These are phyloP conservation scores for Stephanodiscus triporus DNA, from an alignment of 108 stramenopile species.

Conservation along the genomic window DNA sequence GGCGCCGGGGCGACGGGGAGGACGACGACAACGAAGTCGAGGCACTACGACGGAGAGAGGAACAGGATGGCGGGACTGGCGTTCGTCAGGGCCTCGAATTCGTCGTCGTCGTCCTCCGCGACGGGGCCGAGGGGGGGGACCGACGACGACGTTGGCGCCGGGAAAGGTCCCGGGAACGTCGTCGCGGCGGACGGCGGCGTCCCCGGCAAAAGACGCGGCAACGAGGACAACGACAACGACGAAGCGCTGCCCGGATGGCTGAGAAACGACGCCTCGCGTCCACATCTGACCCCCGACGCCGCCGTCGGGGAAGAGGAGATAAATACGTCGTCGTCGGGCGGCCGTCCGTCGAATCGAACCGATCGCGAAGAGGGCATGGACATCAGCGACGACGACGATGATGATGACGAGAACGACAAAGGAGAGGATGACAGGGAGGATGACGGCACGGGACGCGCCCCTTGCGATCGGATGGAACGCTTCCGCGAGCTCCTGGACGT, in stretches of 20 bases:
- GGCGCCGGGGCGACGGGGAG: neutral
- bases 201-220: too few species aligned
- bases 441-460: neutral
- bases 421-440: neutral
- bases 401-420: neutral
- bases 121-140: neutral
- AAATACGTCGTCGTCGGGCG: neutral
- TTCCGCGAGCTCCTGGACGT: slow-evolving; percentile 38
- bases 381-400: slow-evolving; percentile 18
- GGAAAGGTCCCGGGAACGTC: too few species aligned
- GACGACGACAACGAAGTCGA: slow-evolving; percentile 6
- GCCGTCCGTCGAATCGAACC: neutral
- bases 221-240: too few species aligned
- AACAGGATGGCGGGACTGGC: slow-evolving; percentile 45
- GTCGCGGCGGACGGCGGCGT: too few species aligned
- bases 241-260: too few species aligned
- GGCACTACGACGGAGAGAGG: slow-evolving; percentile 34
- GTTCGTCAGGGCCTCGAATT: slow-evolving; percentile 48
- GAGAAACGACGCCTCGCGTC: too few species aligned
- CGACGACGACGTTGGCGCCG: slow-evolving; percentile 2
- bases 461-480: slow-evolving; percentile 17
- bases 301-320: too few species aligned
- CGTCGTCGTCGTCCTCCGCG: neutral
- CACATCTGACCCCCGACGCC: neutral
- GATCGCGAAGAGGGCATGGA: slow-evolving; percentile 10